Percentiles rank a stretch among this genome's conserved stretches.
Evolutionary conservation across 768 basidiomycete genomes (phyloP).

Genomic region (Calocybe indica): DNA sequence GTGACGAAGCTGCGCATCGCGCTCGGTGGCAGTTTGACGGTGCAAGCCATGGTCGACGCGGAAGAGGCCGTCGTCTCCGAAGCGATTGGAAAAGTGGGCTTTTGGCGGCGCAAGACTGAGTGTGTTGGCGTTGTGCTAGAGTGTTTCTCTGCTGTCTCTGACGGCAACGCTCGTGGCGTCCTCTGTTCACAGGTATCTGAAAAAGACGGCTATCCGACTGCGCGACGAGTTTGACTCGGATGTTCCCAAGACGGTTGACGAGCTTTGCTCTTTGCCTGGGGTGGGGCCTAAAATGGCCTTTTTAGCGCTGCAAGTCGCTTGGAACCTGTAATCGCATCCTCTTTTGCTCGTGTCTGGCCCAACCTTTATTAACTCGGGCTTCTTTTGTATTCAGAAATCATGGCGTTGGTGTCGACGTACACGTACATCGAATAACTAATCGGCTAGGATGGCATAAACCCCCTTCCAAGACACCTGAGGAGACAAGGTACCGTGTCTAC

Average conservation of each 20-base stretch:
- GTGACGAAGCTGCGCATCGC: conserved; percentile 65
- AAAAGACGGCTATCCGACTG: conserved; percentile 63
- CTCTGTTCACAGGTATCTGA: conserved; percentile 51
- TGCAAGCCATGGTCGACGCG: conserved; percentile 64
- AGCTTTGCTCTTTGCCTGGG: conserved; percentile 80
- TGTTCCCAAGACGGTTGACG: conserved; percentile 84
- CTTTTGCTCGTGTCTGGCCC: background rate
- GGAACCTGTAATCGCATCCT: conserved; percentile 57
- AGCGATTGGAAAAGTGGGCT: conserved; percentile 86
- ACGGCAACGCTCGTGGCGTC: background rate
- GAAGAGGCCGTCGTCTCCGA: conserved; percentile 57
- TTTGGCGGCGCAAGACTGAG: conserved; percentile 86
- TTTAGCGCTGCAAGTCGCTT: conserved; percentile 75
- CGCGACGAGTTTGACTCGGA: conserved; percentile 74
- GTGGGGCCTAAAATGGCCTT: conserved; percentile 99
- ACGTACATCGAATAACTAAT: conserved; percentile 95
- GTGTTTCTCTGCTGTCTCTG: background rate
- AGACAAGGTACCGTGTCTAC: conserved; percentile 56
- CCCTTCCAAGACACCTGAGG: conserved; percentile 80
- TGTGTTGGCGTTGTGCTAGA: conserved; percentile 23
- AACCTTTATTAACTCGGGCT: background rate
- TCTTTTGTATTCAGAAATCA: conserved; percentile 49
- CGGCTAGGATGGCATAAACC: conserved; percentile 88
- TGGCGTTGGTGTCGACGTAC: conserved; percentile 94
- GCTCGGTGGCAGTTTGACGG: conserved; percentile 74